Evolutionary conservation across 371 early-diverging fungal species (phyloP).

Genomic region (Syncephalastrum monosporum): DNA sequence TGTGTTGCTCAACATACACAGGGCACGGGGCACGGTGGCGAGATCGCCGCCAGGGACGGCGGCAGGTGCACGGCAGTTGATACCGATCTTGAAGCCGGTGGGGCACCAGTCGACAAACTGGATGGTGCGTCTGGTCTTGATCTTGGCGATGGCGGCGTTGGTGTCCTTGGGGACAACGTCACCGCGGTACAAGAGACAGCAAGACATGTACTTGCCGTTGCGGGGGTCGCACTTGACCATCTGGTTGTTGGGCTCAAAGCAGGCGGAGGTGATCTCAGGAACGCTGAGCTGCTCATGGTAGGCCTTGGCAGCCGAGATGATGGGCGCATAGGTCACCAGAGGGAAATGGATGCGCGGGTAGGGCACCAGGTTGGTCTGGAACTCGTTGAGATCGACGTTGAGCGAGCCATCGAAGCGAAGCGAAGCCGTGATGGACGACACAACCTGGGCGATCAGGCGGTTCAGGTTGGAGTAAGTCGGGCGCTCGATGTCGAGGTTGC

Average conservation of each 20-base stretch:
- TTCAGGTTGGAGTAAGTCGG: slow-evolving; percentile 98
- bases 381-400: slow-evolving; percentile 95
- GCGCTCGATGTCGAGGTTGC: slow-evolving; percentile 95
- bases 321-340: slow-evolving; percentile 90
- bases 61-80: slow-evolving; percentile 88
- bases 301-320: slow-evolving; percentile 88
- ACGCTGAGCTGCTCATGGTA: slow-evolving; percentile 89
- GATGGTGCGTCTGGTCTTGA: slow-evolving; percentile 88
- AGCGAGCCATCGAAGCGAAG: slow-evolving; percentile 96
- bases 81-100: slow-evolving; percentile 83
- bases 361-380: slow-evolving; percentile 96
- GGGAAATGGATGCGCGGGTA: slow-evolving; percentile 97
- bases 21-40: slow-evolving; percentile 86
- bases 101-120: slow-evolving; percentile 98
- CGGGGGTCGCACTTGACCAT: slow-evolving; percentile 96
- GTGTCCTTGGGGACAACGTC: slow-evolving; percentile 85
- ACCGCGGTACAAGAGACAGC: slow-evolving; percentile 92
- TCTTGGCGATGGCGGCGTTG: slow-evolving; percentile 82
- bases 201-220: slow-evolving; percentile 95
- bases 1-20: slow-evolving; percentile 92
- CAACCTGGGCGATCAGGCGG: slow-evolving; percentile 98
- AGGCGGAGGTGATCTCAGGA: slow-evolving; percentile 85
- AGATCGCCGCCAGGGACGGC: slow-evolving; percentile 86
- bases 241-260: slow-evolving; percentile 93
- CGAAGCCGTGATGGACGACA: slow-evolving; percentile 99